phyloP scores from a whole-genome alignment of 805 yeast species.

The Trichomonascus vanleenenianus region DNA sequence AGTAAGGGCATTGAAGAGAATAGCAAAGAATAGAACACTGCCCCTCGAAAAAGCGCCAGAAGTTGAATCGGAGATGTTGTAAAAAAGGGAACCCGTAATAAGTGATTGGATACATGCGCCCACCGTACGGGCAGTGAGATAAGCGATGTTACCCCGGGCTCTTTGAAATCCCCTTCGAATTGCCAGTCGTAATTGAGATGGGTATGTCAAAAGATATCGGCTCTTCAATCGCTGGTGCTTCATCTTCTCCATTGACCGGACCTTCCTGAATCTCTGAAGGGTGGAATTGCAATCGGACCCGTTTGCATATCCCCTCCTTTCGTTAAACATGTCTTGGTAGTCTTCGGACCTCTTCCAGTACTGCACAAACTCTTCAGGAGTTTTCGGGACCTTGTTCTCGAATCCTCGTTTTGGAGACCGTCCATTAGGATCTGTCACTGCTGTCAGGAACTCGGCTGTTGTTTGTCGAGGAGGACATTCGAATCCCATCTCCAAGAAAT shows the following conservation, averaged over 20 bases:
- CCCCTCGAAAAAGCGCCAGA: constrained; percentile 56
- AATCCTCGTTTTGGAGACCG: constrained; percentile 42
- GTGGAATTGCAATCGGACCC: constrained; percentile 28
- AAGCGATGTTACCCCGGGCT: constrained; percentile 48
- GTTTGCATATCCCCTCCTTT: constrained; percentile 37
- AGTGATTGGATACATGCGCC: constrained; percentile 50
- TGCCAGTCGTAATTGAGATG: constrained; percentile 43
- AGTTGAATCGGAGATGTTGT: constrained; percentile 42
- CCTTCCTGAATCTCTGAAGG: constrained; percentile 28
- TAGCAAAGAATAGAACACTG: constrained; percentile 52
- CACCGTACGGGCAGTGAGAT: constrained; percentile 36
- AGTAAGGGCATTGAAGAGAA: constrained; percentile 53
- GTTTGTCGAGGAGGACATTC: constrained; percentile 57
- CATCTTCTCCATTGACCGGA: constrained; percentile 34
- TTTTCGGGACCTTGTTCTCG: constrained; percentile 48
- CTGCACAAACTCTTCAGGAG: constrained; percentile 53
- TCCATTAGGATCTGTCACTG: constrained; percentile 60
- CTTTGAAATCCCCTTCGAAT: constrained; percentile 48
- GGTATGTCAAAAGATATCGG: constrained; percentile 37
- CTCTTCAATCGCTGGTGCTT: constrained; percentile 33
- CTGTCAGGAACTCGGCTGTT: constrained; percentile 63
- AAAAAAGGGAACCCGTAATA: constrained; percentile 56
- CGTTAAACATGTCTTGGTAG: constrained; percentile 33
- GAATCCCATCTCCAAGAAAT: constrained; percentile 61
- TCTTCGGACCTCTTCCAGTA: constrained; percentile 49